These are phyloP conservation scores for Forsythia suspensa DNA, from an alignment of 257 asterid genomes.

Conservation along the genomic window DNA sequence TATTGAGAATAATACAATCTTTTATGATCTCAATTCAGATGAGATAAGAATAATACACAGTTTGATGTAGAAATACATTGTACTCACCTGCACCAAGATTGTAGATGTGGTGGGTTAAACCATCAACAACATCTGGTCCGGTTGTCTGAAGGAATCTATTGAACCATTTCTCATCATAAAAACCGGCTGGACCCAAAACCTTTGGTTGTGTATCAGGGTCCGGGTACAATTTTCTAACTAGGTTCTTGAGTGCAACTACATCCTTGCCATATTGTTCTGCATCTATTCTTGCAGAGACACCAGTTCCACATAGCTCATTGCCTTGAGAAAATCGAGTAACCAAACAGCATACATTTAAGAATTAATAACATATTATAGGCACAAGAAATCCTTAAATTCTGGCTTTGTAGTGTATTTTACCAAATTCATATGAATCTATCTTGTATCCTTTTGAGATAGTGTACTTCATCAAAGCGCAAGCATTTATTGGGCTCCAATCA, in stretches of 20 bases:
- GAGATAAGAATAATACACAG: neutral
- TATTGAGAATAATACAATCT: neutral
- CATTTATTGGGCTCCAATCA: conserved; percentile 61
- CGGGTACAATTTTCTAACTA: conserved; percentile 49
- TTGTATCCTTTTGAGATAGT: conserved; percentile 62
- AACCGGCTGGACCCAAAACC: conserved; percentile 79
- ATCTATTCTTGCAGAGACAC: conserved; percentile 52
- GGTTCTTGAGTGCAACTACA: conserved; percentile 38
- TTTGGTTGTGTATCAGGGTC: conserved; percentile 43
- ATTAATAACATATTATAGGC: neutral
- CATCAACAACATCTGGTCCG: conserved; percentile 65
- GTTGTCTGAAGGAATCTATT: conserved; percentile 43
- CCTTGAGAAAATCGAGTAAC: conserved; percentile 36
- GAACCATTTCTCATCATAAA: conserved; percentile 68
- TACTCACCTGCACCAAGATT: conserved; percentile 74
- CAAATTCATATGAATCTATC: conserved; percentile 82
- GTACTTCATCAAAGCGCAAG: conserved; percentile 61
- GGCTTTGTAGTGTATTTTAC: conserved; percentile 21
- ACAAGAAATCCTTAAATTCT: neutral
- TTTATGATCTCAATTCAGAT: neutral
- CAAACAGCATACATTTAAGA: neutral
- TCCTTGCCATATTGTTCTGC: conserved; percentile 78
- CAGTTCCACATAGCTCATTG: conserved; percentile 72
- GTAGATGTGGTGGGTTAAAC: conserved; percentile 80
- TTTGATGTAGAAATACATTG: neutral